A percentile compares a stretch with the other conserved stretches of the same genome.
These are phyloP conservation scores for Anacardium occidentale DNA, from an alignment of 345 rosid genomes.

Conservation along the genomic window DNA sequence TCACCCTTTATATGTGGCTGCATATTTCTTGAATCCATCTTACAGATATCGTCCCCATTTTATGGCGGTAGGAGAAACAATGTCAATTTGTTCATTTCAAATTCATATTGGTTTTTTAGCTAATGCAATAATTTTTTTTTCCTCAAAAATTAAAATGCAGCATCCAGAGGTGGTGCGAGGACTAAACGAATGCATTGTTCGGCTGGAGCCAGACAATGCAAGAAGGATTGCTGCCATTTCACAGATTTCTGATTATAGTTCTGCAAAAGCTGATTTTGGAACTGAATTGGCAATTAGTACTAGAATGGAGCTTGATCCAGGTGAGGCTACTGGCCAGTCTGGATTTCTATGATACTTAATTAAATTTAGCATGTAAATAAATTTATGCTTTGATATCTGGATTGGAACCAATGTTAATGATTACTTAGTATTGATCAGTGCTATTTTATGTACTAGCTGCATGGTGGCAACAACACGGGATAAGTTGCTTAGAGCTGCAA, in stretches of 20 bases:
- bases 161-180: constrained; percentile 41
- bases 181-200: constrained; percentile 44
- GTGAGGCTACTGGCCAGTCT: constrained; percentile 23
- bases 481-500: constrained; percentile 35
- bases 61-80: constrained; percentile 31
- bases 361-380: neutral
- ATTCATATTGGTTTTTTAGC: neutral
- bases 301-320: constrained; percentile 51
- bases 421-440: neutral
- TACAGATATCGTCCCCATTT: constrained; percentile 43
- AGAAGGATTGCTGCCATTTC: constrained; percentile 36
- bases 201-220: constrained; percentile 39
- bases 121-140: neutral
- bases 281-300: constrained; percentile 45
- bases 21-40: constrained; percentile 49
- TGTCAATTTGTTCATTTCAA: constrained; percentile 5
- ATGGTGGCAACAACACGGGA: constrained; percentile 42
- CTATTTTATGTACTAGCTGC: constrained; percentile 30
- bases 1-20: constrained; percentile 45
- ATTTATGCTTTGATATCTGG: neutral
- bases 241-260: constrained; percentile 42
- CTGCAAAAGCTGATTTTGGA: constrained; percentile 49
- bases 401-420: neutral
- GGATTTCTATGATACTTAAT: neutral
- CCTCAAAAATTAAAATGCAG: constrained; percentile 19